phyloP scores from a whole-genome alignment of 805 yeast species.

The Kregervanrija fluxuum region DNA sequence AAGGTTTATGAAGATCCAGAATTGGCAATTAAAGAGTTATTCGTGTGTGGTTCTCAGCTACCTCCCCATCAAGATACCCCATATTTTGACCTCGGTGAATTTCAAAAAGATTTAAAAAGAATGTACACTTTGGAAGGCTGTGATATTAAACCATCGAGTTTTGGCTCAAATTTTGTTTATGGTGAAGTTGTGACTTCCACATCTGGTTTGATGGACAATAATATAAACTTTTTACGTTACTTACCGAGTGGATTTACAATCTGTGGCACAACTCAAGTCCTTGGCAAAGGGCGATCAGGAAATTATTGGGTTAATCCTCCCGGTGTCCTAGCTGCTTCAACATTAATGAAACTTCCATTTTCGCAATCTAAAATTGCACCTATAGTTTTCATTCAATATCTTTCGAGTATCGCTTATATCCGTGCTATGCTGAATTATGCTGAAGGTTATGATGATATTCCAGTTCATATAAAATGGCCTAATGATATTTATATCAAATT shows the following conservation, averaged over 20 bases:
- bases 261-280: constrained; percentile 75
- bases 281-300: constrained; percentile 93
- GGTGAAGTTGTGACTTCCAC: constrained; percentile 92
- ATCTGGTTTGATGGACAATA: constrained; percentile 66
- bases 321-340: constrained; percentile 83
- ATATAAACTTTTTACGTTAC: constrained; percentile 46
- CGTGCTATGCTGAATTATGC: constrained; percentile 62
- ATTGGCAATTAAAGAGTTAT: constrained; percentile 48
- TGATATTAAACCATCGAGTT: constrained; percentile 19
- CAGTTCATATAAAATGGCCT: constrained; percentile 91
- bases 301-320: constrained; percentile 93
- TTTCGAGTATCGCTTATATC: constrained; percentile 75
- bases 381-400: constrained; percentile 80
- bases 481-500: constrained; percentile 78
- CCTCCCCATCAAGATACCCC: constrained; percentile 60
- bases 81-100: constrained; percentile 57
- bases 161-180: constrained; percentile 65
- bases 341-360: constrained; percentile 52
- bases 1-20: constrained; percentile 47
- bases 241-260: constrained; percentile 67
- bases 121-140: constrained; percentile 18
- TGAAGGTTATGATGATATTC: constrained; percentile 54
- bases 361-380: constrained; percentile 35
- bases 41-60: constrained; percentile 29
- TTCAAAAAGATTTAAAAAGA: constrained; percentile 38